Evolutionary conservation across 116 monocot genomes (phyloP), one percentile per base, ranked within the genome.

Genomic region (Iris pallida): DNA sequence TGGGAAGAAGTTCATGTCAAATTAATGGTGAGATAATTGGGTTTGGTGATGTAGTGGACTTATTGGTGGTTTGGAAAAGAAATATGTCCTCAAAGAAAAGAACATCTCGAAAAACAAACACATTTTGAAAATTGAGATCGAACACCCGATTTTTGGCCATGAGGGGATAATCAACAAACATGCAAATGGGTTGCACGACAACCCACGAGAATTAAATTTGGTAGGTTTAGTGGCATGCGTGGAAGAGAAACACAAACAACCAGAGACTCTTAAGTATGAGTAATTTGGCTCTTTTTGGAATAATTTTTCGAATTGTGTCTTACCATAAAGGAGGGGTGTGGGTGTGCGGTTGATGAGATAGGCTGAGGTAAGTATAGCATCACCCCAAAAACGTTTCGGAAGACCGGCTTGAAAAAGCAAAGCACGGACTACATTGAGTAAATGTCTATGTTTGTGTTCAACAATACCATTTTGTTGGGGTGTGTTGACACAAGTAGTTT

Each of bases 301-400:
- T 7, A 63, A 16, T 0, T 55, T 8, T 15, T 75, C 63, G 63
- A 40, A 45, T 17, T 54, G 69, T 17, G 19, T 45, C 9, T 30
- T 18, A 20, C 19, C 7, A 20, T 55, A 4, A 4, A 69, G 16
- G 45, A 69, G 8, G 1, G 18, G 20, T 5, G 62, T 43, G 7
- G 68, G 76, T n/a, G 63, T 20, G 42, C 45, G 44, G 63, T 76
- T 76, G 5, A 69, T 69, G 0, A n/a, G n/a, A n/a, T n/a, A n/a
- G n/a, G n/a, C n/a, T 10, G 49, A 17, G 8, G 40, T 58, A 8
- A 48, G 19, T 16, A 75, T 12, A 41, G 30, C 7, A 47, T 15
- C 19, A 14, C 7, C 56, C 59, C 56, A 17, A 75, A 49, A 66
- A 57, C 5, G 4, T 7, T 10, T 42, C 16, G 51, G 16, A 2